A percentile compares a stretch with the other conserved stretches of the same genome.
Conservation (phyloP, 2,329 filamentous ascomycete species). For the Phialophora tarda region DNA sequence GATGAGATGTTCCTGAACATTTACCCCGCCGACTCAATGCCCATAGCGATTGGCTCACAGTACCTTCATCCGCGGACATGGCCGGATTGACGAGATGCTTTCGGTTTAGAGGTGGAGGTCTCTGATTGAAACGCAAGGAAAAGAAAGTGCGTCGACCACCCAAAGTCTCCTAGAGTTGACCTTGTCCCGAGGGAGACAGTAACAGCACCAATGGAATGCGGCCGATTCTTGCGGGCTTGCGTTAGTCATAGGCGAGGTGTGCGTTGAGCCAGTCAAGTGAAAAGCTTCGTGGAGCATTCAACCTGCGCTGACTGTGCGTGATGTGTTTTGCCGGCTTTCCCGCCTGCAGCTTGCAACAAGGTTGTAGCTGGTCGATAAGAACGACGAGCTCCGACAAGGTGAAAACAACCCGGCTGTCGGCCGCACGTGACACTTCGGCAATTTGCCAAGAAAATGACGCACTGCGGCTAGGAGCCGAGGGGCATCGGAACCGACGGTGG, state of each 20-base stretch:
- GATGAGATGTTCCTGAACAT: background rate
- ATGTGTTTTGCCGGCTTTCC: background rate
- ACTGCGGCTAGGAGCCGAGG: background rate
- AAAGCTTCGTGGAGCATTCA: background rate
- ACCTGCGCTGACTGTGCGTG: background rate
- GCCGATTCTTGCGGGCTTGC: background rate
- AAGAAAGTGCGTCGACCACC: background rate
- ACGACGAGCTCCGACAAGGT: background rate
- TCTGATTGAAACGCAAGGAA: background rate
- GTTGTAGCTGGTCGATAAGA: background rate
- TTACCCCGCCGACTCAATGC: background rate
- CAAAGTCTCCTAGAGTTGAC: background rate
- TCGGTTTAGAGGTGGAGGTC: background rate
- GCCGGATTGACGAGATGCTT: background rate
- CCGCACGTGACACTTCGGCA: background rate
- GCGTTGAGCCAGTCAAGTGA: background rate
- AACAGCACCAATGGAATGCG: background rate
- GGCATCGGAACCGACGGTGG: background rate
- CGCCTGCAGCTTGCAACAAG: background rate
- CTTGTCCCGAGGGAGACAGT: background rate
- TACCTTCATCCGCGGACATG: background rate
- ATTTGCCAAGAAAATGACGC: background rate
- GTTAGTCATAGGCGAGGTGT: conserved; percentile 4
- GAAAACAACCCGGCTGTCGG: background rate
- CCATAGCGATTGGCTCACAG: background rate